Base-by-base conservation (phyloP, 305 asterid genomes). In the Salvia sclarea region DNA sequence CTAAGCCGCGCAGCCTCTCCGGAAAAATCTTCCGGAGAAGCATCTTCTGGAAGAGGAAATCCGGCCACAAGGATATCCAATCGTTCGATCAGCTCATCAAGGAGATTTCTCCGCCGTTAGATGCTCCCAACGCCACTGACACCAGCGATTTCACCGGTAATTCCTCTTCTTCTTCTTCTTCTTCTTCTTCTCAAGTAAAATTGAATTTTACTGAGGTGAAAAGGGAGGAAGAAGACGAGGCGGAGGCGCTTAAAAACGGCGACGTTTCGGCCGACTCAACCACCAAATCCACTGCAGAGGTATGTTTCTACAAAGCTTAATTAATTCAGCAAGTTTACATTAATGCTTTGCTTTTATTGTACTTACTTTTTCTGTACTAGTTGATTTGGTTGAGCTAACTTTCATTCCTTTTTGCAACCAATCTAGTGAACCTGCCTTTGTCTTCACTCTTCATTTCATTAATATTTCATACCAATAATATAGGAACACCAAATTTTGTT, bases 31-130 rank as follows among this genome's bases (percentile, higher is more conserved):
- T 81, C 31, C 80, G 78, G 70, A 66, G 77, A 43, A 79, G 31
- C 8, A 52, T 44, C 2, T 84, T 85, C 53, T 81, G 89, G 93
- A 85, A 76, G 79, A 80, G 73, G 71, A 83, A 59, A 50, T 53
- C 72, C 2, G 71, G 67, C 35, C 70, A 57, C 45, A 77, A 74
- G 25, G 87, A 80, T 76, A 87, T 84, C 79, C 66, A 61, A 25
- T 67, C 84, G 38, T 70, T 62, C 67, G 69, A 65, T 24, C 75
- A 80, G 49, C 41, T 76, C 55, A 35, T 47, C 55, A 72, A 66
- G 65, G 80, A 75, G 78, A 75, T 61, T 10, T 12, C 73, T 2
- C 38, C 22, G 40, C 55, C 73, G 31, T 50, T 60, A 45, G 80
- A 35, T 43, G 53, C 50, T 21, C 50, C 80, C 47, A 25, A 25